Base-by-base conservation (phyloP, 2,329 filamentous ascomycete species). In the Penicillium rolfsii region DNA sequence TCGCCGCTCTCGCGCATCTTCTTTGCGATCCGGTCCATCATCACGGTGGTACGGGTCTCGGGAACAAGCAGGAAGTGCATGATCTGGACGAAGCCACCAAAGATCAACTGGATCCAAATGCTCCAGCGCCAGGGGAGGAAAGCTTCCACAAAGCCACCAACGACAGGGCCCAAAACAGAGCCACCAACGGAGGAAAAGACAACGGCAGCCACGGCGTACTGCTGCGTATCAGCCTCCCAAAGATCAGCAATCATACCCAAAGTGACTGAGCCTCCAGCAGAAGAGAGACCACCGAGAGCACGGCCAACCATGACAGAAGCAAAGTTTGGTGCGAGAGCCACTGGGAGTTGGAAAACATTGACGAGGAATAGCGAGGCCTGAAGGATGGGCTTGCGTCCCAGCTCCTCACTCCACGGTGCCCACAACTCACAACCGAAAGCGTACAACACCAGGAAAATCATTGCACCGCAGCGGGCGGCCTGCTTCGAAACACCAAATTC, bases 391-490 rank as follows among this genome's bases (percentile, higher is more conserved):
- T 87, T 90, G 53, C 91, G 86, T 22, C 91, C 91, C 53, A 94
- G 81, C 70, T 95, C 91, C 74, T 96, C 91, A 49, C 87, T 90
- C 90, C 91, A 95, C 0, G 91, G 91, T 0, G 91, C 91, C 91
- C 91, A 95, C 0, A 94, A 83, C 75, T 95, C 91, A 74, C 91
- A 95, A 38, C 91, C 91, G 73, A 95, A 93, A 40, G 91, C 91
- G 74, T 96, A 95, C 2, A 88, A 76, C 54, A 95, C 83, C 41
- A 96, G 78, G 78, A 94, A 95, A 64, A 93, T 85, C 78, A 90
- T 89, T 61, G 90, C 89, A 72, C 91, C 91, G 59, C 86, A 84
- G 57, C 90, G 85, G 4, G 88, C 90, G 4, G 84, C 86, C 74
- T 91, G 89, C 30, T 80, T 79, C 63, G 87, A 89, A 63, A 94